Evolutionary conservation across 164 flowering plant genomes (phyloP).

Genomic region (Umbellularia californica): DNA sequence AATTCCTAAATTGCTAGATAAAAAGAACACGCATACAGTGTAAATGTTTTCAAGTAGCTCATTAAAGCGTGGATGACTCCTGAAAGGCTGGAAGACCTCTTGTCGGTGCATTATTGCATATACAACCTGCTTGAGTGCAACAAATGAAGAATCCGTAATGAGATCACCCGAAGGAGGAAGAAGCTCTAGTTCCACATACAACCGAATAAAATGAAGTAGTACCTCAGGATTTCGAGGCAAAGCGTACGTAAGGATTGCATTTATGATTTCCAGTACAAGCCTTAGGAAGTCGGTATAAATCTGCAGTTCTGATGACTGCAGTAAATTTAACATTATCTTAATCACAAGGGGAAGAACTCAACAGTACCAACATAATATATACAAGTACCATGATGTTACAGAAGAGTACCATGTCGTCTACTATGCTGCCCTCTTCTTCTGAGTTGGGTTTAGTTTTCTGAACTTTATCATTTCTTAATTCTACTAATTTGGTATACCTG

Average conservation of each 20-base stretch:
- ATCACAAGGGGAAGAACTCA: slow-evolving; percentile 5
- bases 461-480: slow-evolving; percentile 46
- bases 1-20: not conserved
- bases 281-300: slow-evolving; percentile 88
- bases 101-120: slow-evolving; percentile 96
- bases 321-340: slow-evolving; percentile 15
- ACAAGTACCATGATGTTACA: not conserved
- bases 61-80: slow-evolving; percentile 84
- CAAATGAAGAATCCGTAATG: not conserved
- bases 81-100: slow-evolving; percentile 92
- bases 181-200: not conserved
- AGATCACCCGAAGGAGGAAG: not conserved
- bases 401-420: slow-evolving; percentile 61
- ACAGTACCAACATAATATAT: not conserved
- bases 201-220: slow-evolving; percentile 4
- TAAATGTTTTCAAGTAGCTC: slow-evolving; percentile 91
- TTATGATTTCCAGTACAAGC: slow-evolving; percentile 88
- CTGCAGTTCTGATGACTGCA: slow-evolving; percentile 86
- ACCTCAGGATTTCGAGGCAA: slow-evolving; percentile 96
- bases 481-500: slow-evolving; percentile 75
- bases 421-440: slow-evolving; percentile 34
- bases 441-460: slow-evolving; percentile 31
- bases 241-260: slow-evolving; percentile 89
- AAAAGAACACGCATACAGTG: slow-evolving; percentile 40
- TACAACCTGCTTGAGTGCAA: slow-evolving; percentile 55